Percentiles rank a stretch among this genome's conserved stretches.
Evolutionary conservation across 371 early-diverging fungal species (phyloP).

Genomic region (Choanephora cucurbitarum): DNA sequence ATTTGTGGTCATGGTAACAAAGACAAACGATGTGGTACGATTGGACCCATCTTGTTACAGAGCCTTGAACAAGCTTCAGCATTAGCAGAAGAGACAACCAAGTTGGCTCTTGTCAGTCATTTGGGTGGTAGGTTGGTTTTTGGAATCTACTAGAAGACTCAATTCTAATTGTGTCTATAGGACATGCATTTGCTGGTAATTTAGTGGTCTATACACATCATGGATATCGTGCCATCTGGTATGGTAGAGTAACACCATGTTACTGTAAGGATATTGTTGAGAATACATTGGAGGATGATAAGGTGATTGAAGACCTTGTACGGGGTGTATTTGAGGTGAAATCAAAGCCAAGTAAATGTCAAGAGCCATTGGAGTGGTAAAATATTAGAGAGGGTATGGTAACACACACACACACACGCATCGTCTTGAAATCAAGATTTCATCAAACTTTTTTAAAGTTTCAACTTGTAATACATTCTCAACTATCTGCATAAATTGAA

Average conservation of each 20-base stretch:
- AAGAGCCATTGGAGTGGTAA: constrained; percentile 27
- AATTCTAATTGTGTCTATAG: too few species aligned
- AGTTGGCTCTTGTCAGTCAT: constrained; percentile 40
- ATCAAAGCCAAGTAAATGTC: constrained; percentile 13
- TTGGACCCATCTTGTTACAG: constrained; percentile 37
- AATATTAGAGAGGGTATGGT: not conserved
- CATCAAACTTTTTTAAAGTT: too few species aligned
- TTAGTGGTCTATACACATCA: constrained; percentile 38
- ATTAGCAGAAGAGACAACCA: constrained; percentile 3
- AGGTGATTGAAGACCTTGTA: constrained; percentile 33
- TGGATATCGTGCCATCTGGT: constrained; percentile 47
- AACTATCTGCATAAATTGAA: too few species aligned
- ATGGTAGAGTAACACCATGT: constrained; percentile 46
- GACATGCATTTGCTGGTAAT: constrained; percentile 48
- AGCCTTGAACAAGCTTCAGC: constrained; percentile 25
- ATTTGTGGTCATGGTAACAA: constrained; percentile 44
- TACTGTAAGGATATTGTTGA: constrained; percentile 38
- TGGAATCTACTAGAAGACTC: too few species aligned
- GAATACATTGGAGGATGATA: constrained; percentile 30
- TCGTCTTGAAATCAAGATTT: too few species aligned
- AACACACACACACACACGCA: too few species aligned
- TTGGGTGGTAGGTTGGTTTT: constrained; percentile 34
- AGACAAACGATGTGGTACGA: constrained; percentile 42
- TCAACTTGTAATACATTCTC: too few species aligned
- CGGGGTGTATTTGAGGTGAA: constrained; percentile 42